A percentile compares a stretch with the other conserved stretches of the same genome.
These are phyloP conservation scores for Nigrograna mackinnonii DNA, from an alignment of 2,329 filamentous ascomycete species.

Conservation along the genomic window DNA sequence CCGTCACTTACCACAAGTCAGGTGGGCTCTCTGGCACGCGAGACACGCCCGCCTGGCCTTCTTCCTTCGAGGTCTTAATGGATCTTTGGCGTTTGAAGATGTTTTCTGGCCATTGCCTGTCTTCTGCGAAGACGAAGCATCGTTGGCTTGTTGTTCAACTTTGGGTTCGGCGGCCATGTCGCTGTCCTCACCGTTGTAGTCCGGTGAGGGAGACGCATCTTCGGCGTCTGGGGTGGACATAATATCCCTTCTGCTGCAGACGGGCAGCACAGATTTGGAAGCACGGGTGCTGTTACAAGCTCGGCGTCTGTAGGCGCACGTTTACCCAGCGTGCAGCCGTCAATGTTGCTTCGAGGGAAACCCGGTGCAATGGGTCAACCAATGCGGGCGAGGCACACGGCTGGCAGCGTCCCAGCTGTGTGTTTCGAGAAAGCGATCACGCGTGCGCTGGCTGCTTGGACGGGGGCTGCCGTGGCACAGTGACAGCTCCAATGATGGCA, in stretches of 20 bases:
- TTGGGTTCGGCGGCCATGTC: conserved; percentile 51
- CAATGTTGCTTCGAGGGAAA: conserved; percentile 36
- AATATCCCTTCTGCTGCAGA: conserved; percentile 42
- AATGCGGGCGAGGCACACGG: conserved; percentile 37
- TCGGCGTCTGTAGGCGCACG: conserved; percentile 40
- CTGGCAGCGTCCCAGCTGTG: conserved; percentile 41
- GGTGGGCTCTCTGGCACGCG: conserved; percentile 94
- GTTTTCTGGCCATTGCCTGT: conserved; percentile 34
- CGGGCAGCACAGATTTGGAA: conserved; percentile 23
- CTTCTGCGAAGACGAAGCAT: conserved; percentile 36
- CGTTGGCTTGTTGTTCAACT: conserved; percentile 40
- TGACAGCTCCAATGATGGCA: conserved; percentile 27
- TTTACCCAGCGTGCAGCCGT: conserved; percentile 44
- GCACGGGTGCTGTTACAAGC: conserved; percentile 41
- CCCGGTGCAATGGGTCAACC: conserved; percentile 40
- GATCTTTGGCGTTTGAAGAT: conserved; percentile 74
- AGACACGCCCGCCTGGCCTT: conserved; percentile 95
- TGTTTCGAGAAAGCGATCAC: conserved; percentile 46
- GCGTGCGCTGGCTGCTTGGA: conserved; percentile 42
- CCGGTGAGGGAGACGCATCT: conserved; percentile 52
- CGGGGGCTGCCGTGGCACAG: conserved; percentile 39
- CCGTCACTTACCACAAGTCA: conserved; percentile 87
- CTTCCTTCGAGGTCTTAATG: conserved; percentile 84
- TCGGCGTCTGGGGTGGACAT: conserved; percentile 53
- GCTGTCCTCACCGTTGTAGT: conserved; percentile 45